These are phyloP conservation scores for Aureobasidium sp. DNA, from an alignment of 2,329 filamentous ascomycete species.

Conservation along the genomic window DNA sequence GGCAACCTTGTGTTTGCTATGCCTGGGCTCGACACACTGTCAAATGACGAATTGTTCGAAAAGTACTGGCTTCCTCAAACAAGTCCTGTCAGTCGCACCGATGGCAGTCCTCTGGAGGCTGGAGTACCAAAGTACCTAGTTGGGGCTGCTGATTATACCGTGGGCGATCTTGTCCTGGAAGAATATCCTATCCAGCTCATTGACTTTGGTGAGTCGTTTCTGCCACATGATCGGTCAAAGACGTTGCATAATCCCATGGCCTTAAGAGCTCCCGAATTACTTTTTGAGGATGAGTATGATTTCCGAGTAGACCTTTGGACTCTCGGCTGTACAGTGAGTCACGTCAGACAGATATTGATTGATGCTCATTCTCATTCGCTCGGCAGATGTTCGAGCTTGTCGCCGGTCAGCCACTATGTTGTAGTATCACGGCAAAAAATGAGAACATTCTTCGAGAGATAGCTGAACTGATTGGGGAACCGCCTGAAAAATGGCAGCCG, in stretches of 20 bases:
- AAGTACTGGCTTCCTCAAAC: constrained; percentile 21
- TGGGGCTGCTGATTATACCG: constrained; percentile 17
- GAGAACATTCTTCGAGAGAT: constrained; percentile 31
- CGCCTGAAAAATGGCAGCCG: constrained; percentile 31
- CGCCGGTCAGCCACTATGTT: constrained; percentile 33
- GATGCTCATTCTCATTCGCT: too few relatives aligned
- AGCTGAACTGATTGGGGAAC: constrained; percentile 27
- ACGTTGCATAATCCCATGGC: constrained; percentile 30
- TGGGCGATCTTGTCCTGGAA: not conserved
- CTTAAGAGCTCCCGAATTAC: constrained; percentile 33
- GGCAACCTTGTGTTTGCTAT: constrained; percentile 26
- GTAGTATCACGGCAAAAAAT: constrained; percentile 31
- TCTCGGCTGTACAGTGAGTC: constrained; percentile 30
- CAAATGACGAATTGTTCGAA: constrained; percentile 21
- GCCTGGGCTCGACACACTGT: constrained; percentile 15
- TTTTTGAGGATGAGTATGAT: constrained; percentile 32
- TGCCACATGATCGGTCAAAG: constrained; percentile 19
- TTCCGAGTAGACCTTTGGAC: constrained; percentile 35
- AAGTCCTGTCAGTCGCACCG: constrained; percentile 18
- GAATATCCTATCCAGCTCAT: constrained; percentile 27
- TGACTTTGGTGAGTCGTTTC: constrained; percentile 36
- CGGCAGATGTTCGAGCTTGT: constrained; percentile 32
- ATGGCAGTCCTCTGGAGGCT: constrained; percentile 20
- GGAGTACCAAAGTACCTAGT: constrained; percentile 21
- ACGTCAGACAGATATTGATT: too few relatives aligned